Conservation (phyloP, 2,329 filamentous ascomycete species). For the Pestalotiopsis sp. region DNA sequence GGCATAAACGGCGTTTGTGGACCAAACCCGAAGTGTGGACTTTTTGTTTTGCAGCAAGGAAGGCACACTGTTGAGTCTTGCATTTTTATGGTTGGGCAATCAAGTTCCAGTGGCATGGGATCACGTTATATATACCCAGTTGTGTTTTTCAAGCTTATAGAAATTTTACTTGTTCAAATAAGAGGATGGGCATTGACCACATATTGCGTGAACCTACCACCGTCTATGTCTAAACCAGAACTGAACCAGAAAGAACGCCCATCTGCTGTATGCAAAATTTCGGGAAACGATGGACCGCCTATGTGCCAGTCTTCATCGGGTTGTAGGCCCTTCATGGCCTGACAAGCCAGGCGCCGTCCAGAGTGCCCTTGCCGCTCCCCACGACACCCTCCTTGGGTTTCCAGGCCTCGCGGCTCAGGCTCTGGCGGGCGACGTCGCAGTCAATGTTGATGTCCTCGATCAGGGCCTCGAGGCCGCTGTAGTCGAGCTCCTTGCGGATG, state of each 20-base stretch:
- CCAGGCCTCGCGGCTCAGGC: slow-evolving; percentile 70
- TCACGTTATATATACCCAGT: slow-evolving; percentile 9
- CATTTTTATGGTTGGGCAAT: slow-evolving; percentile 9
- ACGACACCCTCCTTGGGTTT: slow-evolving; percentile 40
- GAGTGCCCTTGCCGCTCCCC: slow-evolving; percentile 18
- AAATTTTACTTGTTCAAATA: not conserved
- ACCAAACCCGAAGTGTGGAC: slow-evolving; percentile 26
- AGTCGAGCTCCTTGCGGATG: slow-evolving; percentile 88
- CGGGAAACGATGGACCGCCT: not conserved
- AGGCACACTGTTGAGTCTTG: slow-evolving; percentile 31
- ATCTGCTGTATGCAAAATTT: not conserved
- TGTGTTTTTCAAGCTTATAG: slow-evolving; percentile 3
- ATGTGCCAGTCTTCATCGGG: not conserved
- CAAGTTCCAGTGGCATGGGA: slow-evolving; percentile 5
- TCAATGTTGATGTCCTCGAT: slow-evolving; percentile 88
- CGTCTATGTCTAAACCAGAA: slow-evolving; percentile 5
- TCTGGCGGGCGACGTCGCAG: slow-evolving; percentile 78
- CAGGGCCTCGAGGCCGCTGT: slow-evolving; percentile 79
- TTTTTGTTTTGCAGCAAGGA: slow-evolving; percentile 26
- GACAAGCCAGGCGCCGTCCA: slow-evolving; percentile 36
- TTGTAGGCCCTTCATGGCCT: slow-evolving; percentile 11
- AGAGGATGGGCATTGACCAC: not conserved
- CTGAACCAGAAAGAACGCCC: slow-evolving; percentile 1
- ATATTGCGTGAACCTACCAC: not conserved
- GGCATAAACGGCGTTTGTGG: slow-evolving; percentile 38